These are phyloP conservation scores for Dendrocalamus sinicus DNA, from an alignment of 176 grass and related monocot genomes.

Conservation along the genomic window DNA sequence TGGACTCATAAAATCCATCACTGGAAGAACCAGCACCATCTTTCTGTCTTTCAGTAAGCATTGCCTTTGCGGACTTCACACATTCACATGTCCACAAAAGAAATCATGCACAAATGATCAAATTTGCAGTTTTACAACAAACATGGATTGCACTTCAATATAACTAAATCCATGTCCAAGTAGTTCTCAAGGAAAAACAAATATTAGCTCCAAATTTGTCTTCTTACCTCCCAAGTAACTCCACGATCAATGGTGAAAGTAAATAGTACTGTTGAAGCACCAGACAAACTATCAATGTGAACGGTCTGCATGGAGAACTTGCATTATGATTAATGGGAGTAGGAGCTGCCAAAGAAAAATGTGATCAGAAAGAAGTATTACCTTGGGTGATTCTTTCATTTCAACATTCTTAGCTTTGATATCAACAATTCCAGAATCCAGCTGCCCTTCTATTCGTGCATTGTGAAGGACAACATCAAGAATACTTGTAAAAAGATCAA, in stretches of 20 bases:
- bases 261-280: slow-evolving; percentile 82
- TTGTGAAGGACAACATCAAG: slow-evolving; percentile 87
- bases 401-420: slow-evolving; percentile 92
- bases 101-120: slow-evolving; percentile 27
- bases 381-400: slow-evolving; percentile 81
- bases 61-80: slow-evolving; percentile 69
- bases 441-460: slow-evolving; percentile 90
- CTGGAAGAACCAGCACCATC: slow-evolving; percentile 56
- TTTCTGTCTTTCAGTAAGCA: slow-evolving; percentile 70
- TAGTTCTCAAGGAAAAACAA: slow-evolving; percentile 37
- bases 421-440: slow-evolving; percentile 99
- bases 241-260: slow-evolving; percentile 88
- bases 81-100: slow-evolving; percentile 44
- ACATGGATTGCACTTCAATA: slow-evolving; percentile 11
- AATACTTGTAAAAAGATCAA: slow-evolving; percentile 86
- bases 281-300: slow-evolving; percentile 86
- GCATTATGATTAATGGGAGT: slow-evolving; percentile 30
- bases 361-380: slow-evolving; percentile 41
- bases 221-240: slow-evolving; percentile 89
- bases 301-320: slow-evolving; percentile 73
- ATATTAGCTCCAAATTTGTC: slow-evolving; percentile 3
- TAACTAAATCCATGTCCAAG: slow-evolving; percentile 25
- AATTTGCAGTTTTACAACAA: slow-evolving; percentile 15
- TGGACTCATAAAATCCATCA: slow-evolving; percentile 98
- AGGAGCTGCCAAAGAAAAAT: slow-evolving; percentile 29